A percentile compares a stretch with the other conserved stretches of the same genome.
Evolutionary conservation across 2,329 filamentous ascomycete genomes (phyloP).

Genomic region (Cucurbitaria berberidis): DNA sequence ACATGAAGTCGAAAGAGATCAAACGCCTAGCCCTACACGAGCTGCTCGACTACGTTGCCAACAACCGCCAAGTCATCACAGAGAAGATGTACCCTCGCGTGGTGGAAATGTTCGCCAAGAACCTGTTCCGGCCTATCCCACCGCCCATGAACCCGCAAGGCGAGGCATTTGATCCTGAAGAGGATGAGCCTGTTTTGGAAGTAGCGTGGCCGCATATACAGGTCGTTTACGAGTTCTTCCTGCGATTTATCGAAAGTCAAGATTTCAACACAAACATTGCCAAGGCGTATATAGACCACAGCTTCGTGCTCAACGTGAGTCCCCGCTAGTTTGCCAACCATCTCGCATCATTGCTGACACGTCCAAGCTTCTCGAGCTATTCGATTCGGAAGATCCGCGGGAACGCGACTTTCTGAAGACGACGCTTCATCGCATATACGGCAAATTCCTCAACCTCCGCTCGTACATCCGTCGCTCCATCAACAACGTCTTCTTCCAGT

Average conservation of each 20-base stretch:
- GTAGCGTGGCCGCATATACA: slow-evolving; percentile 99
- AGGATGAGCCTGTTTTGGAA: slow-evolving; percentile 96
- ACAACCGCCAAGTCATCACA: slow-evolving; percentile 97
- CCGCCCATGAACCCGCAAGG: slow-evolving; percentile 97
- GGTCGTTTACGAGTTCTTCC: slow-evolving; percentile 99
- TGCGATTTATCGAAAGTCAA: slow-evolving; percentile 98
- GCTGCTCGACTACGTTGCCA: slow-evolving; percentile 95
- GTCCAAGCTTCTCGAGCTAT: slow-evolving; percentile 83
- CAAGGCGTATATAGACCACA: slow-evolving; percentile 98
- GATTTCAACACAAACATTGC: slow-evolving; percentile 99
- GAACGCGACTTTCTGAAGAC: slow-evolving; percentile 98
- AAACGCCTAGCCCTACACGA: slow-evolving; percentile 96
- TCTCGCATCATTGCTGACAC: slow-evolving; percentile 22
- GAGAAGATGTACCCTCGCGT: slow-evolving; percentile 99
- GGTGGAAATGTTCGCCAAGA: slow-evolving; percentile 99
- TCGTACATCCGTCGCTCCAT: slow-evolving; percentile 98
- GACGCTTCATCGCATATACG: slow-evolving; percentile 95
- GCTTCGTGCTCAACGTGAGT: slow-evolving; percentile 82
- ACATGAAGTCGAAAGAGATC: slow-evolving; percentile 99
- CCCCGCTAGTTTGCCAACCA: neutral
- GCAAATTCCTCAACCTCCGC: slow-evolving; percentile 96
- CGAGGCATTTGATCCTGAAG: slow-evolving; percentile 97
- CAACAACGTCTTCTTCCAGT: slow-evolving; percentile 99
- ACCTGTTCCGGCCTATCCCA: slow-evolving; percentile 94
- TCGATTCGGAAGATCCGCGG: slow-evolving; percentile 96